Base-by-base conservation (phyloP, 106 monocot species). In the Dendrobium catenatum region DNA sequence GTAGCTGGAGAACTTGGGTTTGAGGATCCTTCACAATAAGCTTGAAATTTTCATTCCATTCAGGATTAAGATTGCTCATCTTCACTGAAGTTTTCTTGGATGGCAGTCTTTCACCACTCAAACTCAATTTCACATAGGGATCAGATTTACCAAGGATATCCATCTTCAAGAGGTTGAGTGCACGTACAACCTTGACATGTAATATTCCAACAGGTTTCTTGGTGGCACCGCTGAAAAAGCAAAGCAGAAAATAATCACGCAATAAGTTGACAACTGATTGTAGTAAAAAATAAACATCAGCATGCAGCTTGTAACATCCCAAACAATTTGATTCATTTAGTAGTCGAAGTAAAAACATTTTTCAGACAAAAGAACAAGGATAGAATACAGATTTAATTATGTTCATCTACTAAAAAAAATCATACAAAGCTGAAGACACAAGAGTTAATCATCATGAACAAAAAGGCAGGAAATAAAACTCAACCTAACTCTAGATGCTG, bases 111-210 rank as follows among this genome's bases (percentile, higher is more conserved):
- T 96, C 94, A 17, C 91, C 93, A 78, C 94, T 96, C 79, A 96
- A 81, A 31, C 90, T 88, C 56, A 96, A 86, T 75, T 90, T 88
- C 31, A 96, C 96, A 76, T 96, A 96, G 18, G 94, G 96, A 42
- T 96, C 94, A 44, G 96, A 96, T 90, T 96, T 96, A 19, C 96
- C 94, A 59, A 94, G 82, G 22, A 94, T 79, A 80, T 96, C 96
- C 96, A 96, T 96, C 77, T 96, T 96, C 46, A 68, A 79, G n/a
- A 96, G 93, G 81, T 94, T 92, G 44, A 89, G 20, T 55, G 94
- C 96, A 33, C 90, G 88, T 18, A 94, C 80, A 64, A 96, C 86
- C 80, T 90, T 96, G 31, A 96, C 96, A 77, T 86, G 90, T 80
- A 96, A 79, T 82, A 94, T 89, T 40, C 96, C 96, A 26, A 94